Base-by-base conservation (phyloP, 306 rosid genomes). In the Delonix regia region DNA sequence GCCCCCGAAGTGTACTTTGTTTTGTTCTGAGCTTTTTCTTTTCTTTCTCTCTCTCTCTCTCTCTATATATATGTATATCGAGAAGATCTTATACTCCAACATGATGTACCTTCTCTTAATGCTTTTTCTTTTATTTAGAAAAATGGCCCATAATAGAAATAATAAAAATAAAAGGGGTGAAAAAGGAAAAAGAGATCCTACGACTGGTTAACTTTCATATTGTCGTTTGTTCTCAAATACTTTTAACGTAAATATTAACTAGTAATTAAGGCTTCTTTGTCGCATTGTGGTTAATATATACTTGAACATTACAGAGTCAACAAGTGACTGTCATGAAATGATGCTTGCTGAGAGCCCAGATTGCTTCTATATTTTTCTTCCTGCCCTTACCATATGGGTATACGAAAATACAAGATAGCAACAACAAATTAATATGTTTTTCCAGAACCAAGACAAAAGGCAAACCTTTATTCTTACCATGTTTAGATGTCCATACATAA, bases 401-500 rank as follows among this genome's bases (percentile, higher is more conserved):
- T 19, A 8, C 69, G 12, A 62, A 0, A 16, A 65, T 56, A 33
- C 7, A 19, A 52, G 66, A 75, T 34, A 47, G 49, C 51, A 63
- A 55, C 36, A 33, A 38, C 49, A 72, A 55, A 12, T 19, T 2
- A 6, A 18, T 49, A 4, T 10, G 14, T 65, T 39, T 39, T 22
- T 25, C 19, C 52, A 41, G 28, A 19, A 22, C 28, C 7, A 63
- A 65, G 38, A 68, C 62, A 71, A 36, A 25, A 65, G 65, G 28
- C 34, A 72, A 71, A 71, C 53, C 78, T 80, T 81, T 59, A 78
- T 71, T 79, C 71, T 77, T 59, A n/a, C 30, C 10, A 27, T 21
- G 14, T 60, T 65, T 15, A 81, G 67, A 71, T 71, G 65, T 68
- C 45, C 77, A 76, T 73, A 56, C 77, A 62, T 61, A 39, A 11